Evolutionary conservation across 176 grass and related monocot species (phyloP).

Genomic region (Stipa capillata): DNA sequence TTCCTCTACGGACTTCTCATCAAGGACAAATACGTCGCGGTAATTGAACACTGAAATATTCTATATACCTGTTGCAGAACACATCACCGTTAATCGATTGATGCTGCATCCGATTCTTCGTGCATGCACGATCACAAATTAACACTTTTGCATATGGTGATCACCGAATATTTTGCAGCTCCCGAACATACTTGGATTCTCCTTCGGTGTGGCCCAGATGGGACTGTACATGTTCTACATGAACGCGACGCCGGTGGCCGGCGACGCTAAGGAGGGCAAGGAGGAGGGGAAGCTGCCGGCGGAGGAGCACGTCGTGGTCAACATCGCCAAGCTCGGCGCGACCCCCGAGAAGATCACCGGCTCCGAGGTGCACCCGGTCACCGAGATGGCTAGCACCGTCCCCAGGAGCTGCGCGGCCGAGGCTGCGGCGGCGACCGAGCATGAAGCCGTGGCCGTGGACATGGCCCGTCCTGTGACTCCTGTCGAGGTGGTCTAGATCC

Average conservation of each 20-base stretch:
- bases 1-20: slow-evolving; percentile 77
- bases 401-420: background rate
- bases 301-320: slow-evolving; percentile 19
- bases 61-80: no score
- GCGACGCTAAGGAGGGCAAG: slow-evolving; percentile 4
- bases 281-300: background rate
- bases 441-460: background rate
- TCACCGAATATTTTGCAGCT: slow-evolving; percentile 19
- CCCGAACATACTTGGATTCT: slow-evolving; percentile 64
- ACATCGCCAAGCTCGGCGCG: slow-evolving; percentile 21
- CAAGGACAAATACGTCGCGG: slow-evolving; percentile 73
- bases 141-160: background rate
- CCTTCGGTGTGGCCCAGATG: slow-evolving; percentile 71
- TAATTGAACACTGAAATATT: background rate
- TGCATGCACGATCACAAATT: background rate
- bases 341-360: background rate
- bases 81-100: no score
- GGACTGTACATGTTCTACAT: slow-evolving; percentile 53
- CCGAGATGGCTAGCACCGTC: background rate
- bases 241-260: slow-evolving; percentile 19
- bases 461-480: background rate
- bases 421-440: background rate
- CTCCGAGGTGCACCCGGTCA: slow-evolving; percentile 23
- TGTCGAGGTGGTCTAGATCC: slow-evolving; percentile 14
- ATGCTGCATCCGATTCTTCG: no score